Evolutionary conservation across 768 basidiomycete genomes (phyloP).

Genomic region (Pisolithus sp.): DNA sequence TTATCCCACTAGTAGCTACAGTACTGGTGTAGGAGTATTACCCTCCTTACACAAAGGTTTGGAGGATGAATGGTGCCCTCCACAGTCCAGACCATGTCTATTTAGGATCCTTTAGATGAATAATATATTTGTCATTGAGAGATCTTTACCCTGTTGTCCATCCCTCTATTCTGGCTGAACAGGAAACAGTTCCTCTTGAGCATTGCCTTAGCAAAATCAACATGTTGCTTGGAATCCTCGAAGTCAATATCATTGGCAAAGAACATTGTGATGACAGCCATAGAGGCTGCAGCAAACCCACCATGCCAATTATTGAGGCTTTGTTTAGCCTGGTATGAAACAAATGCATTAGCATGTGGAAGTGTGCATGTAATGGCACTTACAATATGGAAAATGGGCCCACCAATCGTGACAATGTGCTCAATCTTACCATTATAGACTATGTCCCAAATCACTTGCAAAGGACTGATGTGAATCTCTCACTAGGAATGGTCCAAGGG

Average conservation of each 20-base stretch:
- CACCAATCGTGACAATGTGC: conserved; percentile 1
- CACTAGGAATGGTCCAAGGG: conserved; percentile 4
- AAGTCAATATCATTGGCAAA: conserved; percentile 2
- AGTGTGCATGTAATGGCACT: not conserved
- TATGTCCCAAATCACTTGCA: conserved; percentile 7
- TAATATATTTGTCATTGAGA: too few relatives aligned
- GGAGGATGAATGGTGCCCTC: too few relatives aligned
- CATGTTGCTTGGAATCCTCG: not conserved
- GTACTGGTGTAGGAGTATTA: too few relatives aligned
- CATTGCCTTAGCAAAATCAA: conserved; percentile 2
- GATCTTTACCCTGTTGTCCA: conserved; percentile 1
- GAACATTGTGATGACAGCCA: not conserved
- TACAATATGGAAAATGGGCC: not conserved
- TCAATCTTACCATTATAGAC: conserved; percentile 3
- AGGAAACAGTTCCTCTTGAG: conserved; percentile 2
- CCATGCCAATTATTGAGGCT: conserved; percentile 3
- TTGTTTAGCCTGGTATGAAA: not conserved
- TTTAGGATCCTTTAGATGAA: too few relatives aligned
- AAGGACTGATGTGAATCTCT: not conserved
- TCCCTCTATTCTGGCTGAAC: conserved; percentile 6
- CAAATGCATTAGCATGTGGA: too few relatives aligned
- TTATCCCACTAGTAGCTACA: too few relatives aligned
- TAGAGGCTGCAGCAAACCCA: not conserved
- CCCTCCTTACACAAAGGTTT: too few relatives aligned
- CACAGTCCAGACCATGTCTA: too few relatives aligned